A percentile compares a stretch with the other conserved stretches of the same genome.
Evolutionary conservation across 805 yeast genomes (phyloP).

Genomic region (Ogataea wickerhamii): DNA sequence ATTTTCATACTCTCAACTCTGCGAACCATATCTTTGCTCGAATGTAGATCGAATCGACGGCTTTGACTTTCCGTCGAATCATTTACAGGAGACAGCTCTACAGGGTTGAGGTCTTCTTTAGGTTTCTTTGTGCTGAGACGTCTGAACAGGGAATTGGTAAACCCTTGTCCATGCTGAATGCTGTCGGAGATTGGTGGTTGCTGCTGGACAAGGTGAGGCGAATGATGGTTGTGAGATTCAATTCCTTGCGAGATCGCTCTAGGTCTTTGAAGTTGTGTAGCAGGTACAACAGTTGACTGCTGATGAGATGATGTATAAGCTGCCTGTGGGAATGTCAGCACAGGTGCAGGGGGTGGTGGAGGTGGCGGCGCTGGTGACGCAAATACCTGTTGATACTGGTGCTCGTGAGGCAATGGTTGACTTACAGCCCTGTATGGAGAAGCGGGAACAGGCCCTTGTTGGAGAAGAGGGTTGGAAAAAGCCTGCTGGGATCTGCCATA

Average conservation of each 20-base stretch:
- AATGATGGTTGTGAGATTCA: conserved; percentile 10
- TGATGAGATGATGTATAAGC: conserved; percentile 40
- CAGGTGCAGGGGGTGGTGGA: no score
- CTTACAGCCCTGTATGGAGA: conserved; percentile 24
- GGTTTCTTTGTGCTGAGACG: conserved; percentile 31
- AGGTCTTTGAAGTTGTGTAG: conserved; percentile 19
- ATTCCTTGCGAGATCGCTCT: conserved; percentile 11
- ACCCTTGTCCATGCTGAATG: conserved; percentile 17
- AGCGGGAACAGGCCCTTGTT: conserved; percentile 12
- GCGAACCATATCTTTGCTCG: conserved; percentile 37
- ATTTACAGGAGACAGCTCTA: conserved; percentile 18
- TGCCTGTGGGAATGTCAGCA: conserved; percentile 36
- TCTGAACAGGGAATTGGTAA: conserved; percentile 30
- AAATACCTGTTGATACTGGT: conserved; percentile 38
- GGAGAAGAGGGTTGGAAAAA: conserved; percentile 13
- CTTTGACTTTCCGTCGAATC: conserved; percentile 9
- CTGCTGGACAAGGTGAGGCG: conserved; percentile 16
- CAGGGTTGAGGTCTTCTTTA: conserved; percentile 15
- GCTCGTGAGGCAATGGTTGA: conserved; percentile 25
- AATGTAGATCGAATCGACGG: conserved; percentile 14
- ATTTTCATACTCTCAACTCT: conserved; percentile 60
- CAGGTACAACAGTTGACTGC: conserved; percentile 20
- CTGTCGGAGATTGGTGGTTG: conserved; percentile 1
- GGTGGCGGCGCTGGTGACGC: conserved; percentile 22
- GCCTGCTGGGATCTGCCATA: conserved; percentile 24